These are phyloP conservation scores for Penicillium sp. DNA, from an alignment of 2,329 filamentous ascomycete species.

Conservation along the genomic window DNA sequence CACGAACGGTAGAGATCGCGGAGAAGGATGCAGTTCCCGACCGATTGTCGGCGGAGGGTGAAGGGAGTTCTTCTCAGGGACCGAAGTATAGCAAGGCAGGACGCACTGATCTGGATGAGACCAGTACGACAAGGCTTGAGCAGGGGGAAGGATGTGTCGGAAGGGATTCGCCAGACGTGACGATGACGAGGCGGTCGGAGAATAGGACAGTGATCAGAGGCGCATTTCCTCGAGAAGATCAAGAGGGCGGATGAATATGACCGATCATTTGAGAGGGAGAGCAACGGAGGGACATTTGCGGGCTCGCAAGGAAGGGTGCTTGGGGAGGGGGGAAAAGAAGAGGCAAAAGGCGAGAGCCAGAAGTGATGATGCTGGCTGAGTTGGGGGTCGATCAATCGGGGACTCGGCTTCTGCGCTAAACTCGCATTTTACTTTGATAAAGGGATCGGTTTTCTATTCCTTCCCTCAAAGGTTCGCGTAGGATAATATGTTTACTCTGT, in stretches of 20 bases:
- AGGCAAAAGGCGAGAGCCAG: not conserved
- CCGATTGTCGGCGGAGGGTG: constrained; percentile 10
- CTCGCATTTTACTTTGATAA: not conserved
- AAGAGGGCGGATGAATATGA: constrained; percentile 8
- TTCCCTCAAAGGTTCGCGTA: not conserved
- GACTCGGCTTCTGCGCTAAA: not conserved
- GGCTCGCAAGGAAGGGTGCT: not conserved
- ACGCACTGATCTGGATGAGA: not conserved
- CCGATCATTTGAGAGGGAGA: constrained; percentile 9
- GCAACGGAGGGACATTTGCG: constrained; percentile 13
- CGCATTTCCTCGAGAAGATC: constrained; percentile 16
- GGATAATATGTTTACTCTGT: not conserved
- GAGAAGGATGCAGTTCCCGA: constrained; percentile 11
- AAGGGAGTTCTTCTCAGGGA: not conserved
- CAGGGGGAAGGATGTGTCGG: constrained; percentile 3
- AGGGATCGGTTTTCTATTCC: not conserved
- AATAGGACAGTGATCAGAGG: constrained; percentile 6
- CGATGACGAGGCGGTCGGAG: constrained; percentile 26
- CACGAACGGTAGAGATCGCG: constrained; percentile 24
- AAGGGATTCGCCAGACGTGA: constrained; percentile 21
- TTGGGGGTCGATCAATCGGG: constrained; percentile 15
- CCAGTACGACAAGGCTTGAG: constrained; percentile 4
- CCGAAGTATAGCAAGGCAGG: not conserved
- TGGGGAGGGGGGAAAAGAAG: constrained; percentile 2
- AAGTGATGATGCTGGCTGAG: constrained; percentile 21